Base-by-base conservation (phyloP, 2,329 filamentous ascomycete species). In the Orbilia brochopaga region DNA sequence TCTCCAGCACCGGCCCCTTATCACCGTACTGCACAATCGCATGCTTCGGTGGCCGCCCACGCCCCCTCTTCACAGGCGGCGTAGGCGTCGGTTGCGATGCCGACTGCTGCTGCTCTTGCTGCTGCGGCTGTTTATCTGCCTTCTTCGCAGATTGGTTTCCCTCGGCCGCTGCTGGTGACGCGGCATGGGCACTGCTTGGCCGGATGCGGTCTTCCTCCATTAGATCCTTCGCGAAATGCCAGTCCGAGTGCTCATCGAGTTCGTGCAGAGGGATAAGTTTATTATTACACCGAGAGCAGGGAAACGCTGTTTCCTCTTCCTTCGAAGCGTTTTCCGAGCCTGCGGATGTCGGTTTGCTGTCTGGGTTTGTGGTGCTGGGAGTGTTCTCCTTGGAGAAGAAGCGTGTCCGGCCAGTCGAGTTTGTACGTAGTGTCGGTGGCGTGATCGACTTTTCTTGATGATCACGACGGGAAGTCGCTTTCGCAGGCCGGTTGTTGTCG, bases 161-260 rank as follows among this genome's bases (percentile, higher is more conserved):
- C 74, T 70, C 67, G 78, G 78, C 60, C 79, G 79, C 74, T 11
- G 37, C 15, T 21, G 44, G 11, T 4, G 37, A 51, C 21, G 32
- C 17, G n/a, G 54, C 48, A 24, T 60, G 53, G 21, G 60, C 61
- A 44, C 61, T 73, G 37, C 78, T 82, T 79, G 83, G 82, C 81
- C 79, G 77, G 70, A 79, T 76, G 67, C 75, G 81, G 79, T 89
- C 84, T 75, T 88, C 83, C 65, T 87, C 84, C 74, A 92, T 88
- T 30, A 99, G 83, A 76, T 93, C 90, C 80, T 90, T 91, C 51
- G 94, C 94, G 80, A 96, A 89, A 80, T 99, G 94, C 88, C 92
- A 97, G 79, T 99, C 94, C 60, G 88, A 83, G 79, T 99, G 94
- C 80, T 90, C 92, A 74, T 87, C 85, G 52, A 87, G 78, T 75